Conservation (phyloP, 2,329 filamentous ascomycete species). For the Colletotrichum cuscutae region DNA sequence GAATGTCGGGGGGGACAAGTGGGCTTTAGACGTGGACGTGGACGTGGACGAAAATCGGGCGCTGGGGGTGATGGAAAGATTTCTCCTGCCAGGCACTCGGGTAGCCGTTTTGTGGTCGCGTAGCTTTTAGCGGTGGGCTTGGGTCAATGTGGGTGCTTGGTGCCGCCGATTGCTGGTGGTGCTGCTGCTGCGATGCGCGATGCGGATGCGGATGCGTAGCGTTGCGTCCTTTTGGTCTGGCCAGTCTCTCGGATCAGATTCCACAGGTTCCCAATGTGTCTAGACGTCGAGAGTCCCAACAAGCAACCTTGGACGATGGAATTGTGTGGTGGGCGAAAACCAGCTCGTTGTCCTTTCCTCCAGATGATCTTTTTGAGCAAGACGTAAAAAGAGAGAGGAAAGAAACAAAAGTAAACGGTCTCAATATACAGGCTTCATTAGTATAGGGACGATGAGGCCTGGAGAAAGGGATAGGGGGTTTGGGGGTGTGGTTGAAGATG, state of each 20-base stretch:
- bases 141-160: constrained; percentile 25
- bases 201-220: constrained; percentile 19
- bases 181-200: constrained; percentile 27
- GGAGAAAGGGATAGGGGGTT: constrained; percentile 36
- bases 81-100: constrained; percentile 33
- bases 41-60: constrained; percentile 19
- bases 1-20: constrained; percentile 36
- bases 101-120: constrained; percentile 33
- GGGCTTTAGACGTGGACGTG: constrained; percentile 22
- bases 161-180: background rate
- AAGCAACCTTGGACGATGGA: background rate
- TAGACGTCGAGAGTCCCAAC: no score
- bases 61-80: constrained; percentile 30
- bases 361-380: constrained; percentile 19
- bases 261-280: constrained; percentile 16
- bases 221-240: constrained; percentile 8
- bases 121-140: constrained; percentile 26
- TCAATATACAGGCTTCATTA: constrained; percentile 38
- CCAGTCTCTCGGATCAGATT: constrained; percentile 28
- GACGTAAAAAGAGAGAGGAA: constrained; percentile 24
- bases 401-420: constrained; percentile 34
- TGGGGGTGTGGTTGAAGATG: constrained; percentile 8
- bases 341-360: constrained; percentile 31
- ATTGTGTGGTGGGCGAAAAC: background rate
- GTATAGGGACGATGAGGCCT: constrained; percentile 36